Percentiles rank a stretch among this genome's conserved stretches.
phyloP scores from a whole-genome alignment of 345 rosid genomes.

The Pistacia atlantica region DNA sequence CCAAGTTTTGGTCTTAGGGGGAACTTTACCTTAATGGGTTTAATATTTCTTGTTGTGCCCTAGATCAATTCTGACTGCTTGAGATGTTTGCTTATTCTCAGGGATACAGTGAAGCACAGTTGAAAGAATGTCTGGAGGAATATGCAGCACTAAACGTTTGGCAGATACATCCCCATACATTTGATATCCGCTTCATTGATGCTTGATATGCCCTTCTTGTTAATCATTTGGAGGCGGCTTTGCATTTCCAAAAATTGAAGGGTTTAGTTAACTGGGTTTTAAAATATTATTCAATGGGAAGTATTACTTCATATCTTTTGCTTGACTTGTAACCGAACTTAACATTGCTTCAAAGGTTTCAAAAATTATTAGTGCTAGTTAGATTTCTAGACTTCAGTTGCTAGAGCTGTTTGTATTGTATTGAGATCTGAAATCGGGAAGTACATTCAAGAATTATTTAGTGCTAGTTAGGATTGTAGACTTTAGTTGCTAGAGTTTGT shows the following conservation, averaged over 20 bases:
- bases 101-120: slow-evolving; percentile 99
- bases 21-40: background rate
- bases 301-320: background rate
- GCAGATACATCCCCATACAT: slow-evolving; percentile 92
- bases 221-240: slow-evolving; percentile 9
- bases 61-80: slow-evolving; percentile 9
- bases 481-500: slow-evolving; percentile 6
- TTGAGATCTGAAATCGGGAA: background rate
- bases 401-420: slow-evolving; percentile 14
- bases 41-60: background rate
- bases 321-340: slow-evolving; percentile 2
- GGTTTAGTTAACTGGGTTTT: background rate
- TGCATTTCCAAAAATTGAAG: background rate
- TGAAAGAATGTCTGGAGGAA: slow-evolving; percentile 97
- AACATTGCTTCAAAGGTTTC: background rate
- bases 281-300: background rate
- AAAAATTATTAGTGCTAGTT: background rate
- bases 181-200: slow-evolving; percentile 88
- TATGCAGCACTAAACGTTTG: slow-evolving; percentile 94
- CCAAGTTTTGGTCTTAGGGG: background rate
- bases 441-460: no score
- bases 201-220: slow-evolving; percentile 33
- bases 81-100: slow-evolving; percentile 38
- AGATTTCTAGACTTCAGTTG: slow-evolving; percentile 12
- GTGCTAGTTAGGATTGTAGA: slow-evolving; percentile 13